Evolutionary conservation across 1,139 yeast species (phyloP).

Genomic region (Suhomyces kunorum): DNA sequence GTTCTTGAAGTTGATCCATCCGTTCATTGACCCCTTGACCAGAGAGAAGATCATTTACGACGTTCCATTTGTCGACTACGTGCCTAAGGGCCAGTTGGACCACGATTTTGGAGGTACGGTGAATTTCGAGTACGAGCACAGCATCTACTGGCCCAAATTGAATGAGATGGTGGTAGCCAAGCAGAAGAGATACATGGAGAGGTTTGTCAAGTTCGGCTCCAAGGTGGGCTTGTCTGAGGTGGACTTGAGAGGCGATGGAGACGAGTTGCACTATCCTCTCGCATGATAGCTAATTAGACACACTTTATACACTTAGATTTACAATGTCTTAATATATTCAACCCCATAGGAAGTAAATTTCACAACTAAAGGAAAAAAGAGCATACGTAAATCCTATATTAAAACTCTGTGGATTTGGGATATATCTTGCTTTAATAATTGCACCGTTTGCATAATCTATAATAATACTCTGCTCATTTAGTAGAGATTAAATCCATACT

Average conservation of each 20-base stretch:
- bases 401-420: too few species aligned
- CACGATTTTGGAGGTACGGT: slow-evolving; percentile 80
- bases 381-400: too few species aligned
- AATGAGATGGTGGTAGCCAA: slow-evolving; percentile 57
- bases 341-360: too few species aligned
- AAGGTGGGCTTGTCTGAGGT: slow-evolving; percentile 78
- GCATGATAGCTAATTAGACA: background rate
- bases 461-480: too few species aligned
- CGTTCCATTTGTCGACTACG: slow-evolving; percentile 81
- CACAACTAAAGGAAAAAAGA: too few species aligned
- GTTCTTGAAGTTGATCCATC: slow-evolving; percentile 83
- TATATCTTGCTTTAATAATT: too few species aligned
- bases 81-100: slow-evolving; percentile 79
- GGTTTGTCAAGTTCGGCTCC: slow-evolving; percentile 69
- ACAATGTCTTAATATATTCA: too few species aligned
- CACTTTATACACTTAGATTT: background rate
- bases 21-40: slow-evolving; percentile 93
- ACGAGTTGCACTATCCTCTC: slow-evolving; percentile 35
- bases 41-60: slow-evolving; percentile 89
- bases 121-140: slow-evolving; percentile 80
- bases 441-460: too few species aligned
- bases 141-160: slow-evolving; percentile 77
- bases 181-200: slow-evolving; percentile 54
- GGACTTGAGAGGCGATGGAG: slow-evolving; percentile 66
- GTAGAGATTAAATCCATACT: too few species aligned